Conservation (phyloP, 2,329 filamentous ascomycete species). For the Calonectria crousiana region DNA sequence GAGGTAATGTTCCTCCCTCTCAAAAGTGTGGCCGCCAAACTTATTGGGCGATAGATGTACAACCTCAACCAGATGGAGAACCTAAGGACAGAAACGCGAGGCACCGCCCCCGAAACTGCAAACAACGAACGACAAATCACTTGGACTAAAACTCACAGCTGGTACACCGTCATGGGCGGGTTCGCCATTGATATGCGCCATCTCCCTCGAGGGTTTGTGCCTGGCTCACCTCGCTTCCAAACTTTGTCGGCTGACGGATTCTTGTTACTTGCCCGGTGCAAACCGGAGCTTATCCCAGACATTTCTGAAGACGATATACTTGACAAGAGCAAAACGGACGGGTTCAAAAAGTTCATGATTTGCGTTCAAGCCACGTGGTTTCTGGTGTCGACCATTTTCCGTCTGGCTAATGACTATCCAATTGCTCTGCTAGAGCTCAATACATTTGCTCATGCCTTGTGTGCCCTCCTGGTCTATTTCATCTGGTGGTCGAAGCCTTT, state of each 20-base stretch:
- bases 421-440: background rate
- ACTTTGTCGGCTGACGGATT: background rate
- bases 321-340: background rate
- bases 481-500: background rate
- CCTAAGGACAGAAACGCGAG: background rate
- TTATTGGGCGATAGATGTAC: background rate
- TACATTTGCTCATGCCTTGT: background rate
- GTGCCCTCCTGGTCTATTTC: background rate
- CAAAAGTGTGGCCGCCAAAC: background rate
- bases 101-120: background rate
- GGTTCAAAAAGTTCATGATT: constrained; percentile 6
- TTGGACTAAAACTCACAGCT: background rate
- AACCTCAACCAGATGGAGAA: background rate
- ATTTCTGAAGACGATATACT: background rate
- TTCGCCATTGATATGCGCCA: background rate
- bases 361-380: background rate
- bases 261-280: background rate
- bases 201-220: background rate
- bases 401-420: background rate
- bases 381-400: background rate
- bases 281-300: background rate
- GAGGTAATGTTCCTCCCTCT: background rate
- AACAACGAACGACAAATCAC: no score
- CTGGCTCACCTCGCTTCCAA: background rate
- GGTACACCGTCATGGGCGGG: background rate